Conservation (phyloP, 1,284 basidiomycete species). For the Leccinum subspadiceum region DNA sequence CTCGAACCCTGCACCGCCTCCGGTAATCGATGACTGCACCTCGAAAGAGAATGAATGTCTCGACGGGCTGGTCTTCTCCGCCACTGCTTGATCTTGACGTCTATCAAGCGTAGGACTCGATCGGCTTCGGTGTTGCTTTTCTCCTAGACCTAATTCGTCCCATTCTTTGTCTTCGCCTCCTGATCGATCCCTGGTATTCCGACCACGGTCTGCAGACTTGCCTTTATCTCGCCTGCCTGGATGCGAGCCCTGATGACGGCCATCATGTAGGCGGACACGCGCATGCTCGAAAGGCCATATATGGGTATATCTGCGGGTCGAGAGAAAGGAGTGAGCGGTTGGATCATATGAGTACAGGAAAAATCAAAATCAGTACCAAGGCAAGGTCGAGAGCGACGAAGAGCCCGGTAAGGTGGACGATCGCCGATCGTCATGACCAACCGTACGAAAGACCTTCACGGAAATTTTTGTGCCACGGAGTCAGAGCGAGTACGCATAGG, state of each 20-base stretch:
- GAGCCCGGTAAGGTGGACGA: constrained; percentile 6
- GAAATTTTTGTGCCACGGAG: not conserved
- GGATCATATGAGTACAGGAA: constrained; percentile 1
- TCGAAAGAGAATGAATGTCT: constrained; percentile 14
- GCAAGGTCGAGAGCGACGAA: not conserved
- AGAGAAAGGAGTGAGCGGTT: constrained; percentile 6
- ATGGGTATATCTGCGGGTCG: constrained; percentile 70
- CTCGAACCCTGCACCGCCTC: not conserved
- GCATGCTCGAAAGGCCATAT: constrained; percentile 98
- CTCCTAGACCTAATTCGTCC: constrained; percentile 8
- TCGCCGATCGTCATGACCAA: constrained; percentile 4
- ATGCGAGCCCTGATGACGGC: constrained; percentile 32
- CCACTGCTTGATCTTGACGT: not conserved
- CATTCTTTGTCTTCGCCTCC: constrained; percentile 8
- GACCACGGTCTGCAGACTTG: constrained; percentile 18
- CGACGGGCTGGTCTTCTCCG: not conserved
- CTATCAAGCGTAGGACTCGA: constrained; percentile 22
- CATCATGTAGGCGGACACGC: constrained; percentile 68
- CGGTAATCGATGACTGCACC: not conserved
- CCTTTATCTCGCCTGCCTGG: constrained; percentile 24
- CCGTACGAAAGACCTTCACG: not conserved
- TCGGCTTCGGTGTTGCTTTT: constrained; percentile 20
- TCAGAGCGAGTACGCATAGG: not conserved
- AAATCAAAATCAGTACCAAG: not conserved
- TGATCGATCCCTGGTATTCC: constrained; percentile 11